These are phyloP conservation scores for Diaporthe capsici DNA, from an alignment of 2,329 filamentous ascomycete species.

Conservation along the genomic window DNA sequence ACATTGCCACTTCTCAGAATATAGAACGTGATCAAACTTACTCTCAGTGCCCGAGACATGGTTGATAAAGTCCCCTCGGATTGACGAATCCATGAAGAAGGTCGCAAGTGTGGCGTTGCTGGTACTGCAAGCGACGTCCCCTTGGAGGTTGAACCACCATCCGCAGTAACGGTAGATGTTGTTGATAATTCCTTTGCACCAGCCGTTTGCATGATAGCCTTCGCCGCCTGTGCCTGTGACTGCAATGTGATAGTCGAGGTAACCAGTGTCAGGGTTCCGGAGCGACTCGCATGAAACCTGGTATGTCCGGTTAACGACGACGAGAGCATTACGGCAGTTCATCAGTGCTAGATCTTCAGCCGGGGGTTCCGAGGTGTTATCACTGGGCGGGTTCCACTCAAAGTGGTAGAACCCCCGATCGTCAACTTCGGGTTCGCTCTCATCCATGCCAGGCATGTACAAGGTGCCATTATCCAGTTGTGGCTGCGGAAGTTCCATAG, in stretches of 20 bases:
- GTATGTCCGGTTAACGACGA: neutral
- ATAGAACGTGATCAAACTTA: neutral
- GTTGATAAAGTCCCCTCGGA: neutral
- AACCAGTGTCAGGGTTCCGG: neutral
- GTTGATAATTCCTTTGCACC: neutral
- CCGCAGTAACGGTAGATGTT: neutral
- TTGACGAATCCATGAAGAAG: neutral
- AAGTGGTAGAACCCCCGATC: neutral
- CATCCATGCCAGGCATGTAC: neutral
- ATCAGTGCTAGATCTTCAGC: neutral
- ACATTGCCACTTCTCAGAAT: neutral
- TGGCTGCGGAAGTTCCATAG: neutral
- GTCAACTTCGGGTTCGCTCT: neutral
- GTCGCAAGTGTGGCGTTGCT: neutral
- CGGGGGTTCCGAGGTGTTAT: neutral
- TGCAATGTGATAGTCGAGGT: constrained; percentile 1
- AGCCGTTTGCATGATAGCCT: neutral
- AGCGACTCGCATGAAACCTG: neutral
- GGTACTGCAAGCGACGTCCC: neutral
- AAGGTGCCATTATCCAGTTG: neutral
- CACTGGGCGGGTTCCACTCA: neutral
- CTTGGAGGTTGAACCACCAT: neutral
- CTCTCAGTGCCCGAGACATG: neutral
- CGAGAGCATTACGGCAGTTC: neutral
- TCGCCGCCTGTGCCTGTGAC: neutral